Evolutionary conservation across 1,139 yeast species (phyloP), one percentile per base, ranked within the genome.

Genomic region (Magnusiomyces sp.): DNA sequence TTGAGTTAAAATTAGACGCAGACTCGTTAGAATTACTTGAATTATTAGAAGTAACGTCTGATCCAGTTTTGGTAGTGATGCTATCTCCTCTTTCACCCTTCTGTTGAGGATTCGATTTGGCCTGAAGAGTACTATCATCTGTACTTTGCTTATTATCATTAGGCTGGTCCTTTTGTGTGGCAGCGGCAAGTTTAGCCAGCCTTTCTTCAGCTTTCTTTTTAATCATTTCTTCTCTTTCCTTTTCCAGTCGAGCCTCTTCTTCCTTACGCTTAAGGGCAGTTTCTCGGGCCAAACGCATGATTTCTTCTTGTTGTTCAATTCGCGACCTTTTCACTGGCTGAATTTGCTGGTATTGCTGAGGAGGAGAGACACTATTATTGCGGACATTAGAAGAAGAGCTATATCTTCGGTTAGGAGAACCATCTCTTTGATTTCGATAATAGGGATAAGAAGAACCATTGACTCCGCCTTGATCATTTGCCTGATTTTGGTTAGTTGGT

Each of bases 301-400:
- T 53, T 37, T 62, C 64, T 45, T 66, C 63, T 52, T 69, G 72
- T 44, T 59, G 58, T 33, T 59, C 63, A 29, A 55, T 34, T n/a
- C 57, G 48, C 2, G 56, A 50, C 7, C 29, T 23, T 23, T 23
- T 23, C 7, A 23, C 29, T 38, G 43, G 40, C 19, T 42, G 32
- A 47, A 42, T 23, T 33, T 48, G 41, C 14, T 39, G 38, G 34
- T 23, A 23, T 23, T 23, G 29, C 38, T 29, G 34, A 17, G 31
- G 38, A 2, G 9, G 39, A 14, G n/a, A 19, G 23, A 29, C 6
- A 11, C 37, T 5, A 23, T 27, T 14, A 9, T 13, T 27, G 36
- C 34, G 27, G 10, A 27, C 19, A 5, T 31, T 16, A 9, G n/a
- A 14, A 5, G 36, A 16, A 16, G 40, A 7, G 13, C 27, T 19